phyloP scores from a whole-genome alignment of 495 filamentous ascomycete species.

The Penicillium angulare region DNA sequence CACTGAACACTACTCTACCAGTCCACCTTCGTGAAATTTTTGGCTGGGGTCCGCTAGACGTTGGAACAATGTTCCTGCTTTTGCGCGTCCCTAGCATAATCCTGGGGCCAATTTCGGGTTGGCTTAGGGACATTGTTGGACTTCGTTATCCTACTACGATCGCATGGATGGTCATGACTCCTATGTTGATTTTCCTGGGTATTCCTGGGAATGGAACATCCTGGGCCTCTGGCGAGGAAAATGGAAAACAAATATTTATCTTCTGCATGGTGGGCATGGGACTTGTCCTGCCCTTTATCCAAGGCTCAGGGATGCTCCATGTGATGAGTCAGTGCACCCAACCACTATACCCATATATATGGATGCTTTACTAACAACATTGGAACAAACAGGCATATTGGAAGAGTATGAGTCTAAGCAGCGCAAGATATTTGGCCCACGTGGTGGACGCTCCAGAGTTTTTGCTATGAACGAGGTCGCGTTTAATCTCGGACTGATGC shows the following conservation, averaged over 20 bases:
- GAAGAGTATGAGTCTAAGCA: not conserved
- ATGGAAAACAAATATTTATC: not conserved
- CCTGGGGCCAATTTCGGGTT: slow-evolving; percentile 12
- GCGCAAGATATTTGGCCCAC: not conserved
- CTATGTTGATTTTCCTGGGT: not conserved
- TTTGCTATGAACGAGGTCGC: not conserved
- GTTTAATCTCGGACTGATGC: not conserved
- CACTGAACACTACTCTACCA: slow-evolving; percentile 9
- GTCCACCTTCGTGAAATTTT: slow-evolving; percentile 6
- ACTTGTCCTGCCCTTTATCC: slow-evolving; percentile 7
- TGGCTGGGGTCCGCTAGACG: slow-evolving; percentile 6
- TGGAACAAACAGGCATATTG: not conserved
- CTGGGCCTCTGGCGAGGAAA: not conserved
- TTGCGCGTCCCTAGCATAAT: slow-evolving; percentile 6
- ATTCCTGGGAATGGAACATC: not conserved
- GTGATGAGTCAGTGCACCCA: not conserved
- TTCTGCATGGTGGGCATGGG: slow-evolving; percentile 2
- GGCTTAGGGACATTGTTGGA: slow-evolving; percentile 11
- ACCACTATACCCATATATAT: not conserved
- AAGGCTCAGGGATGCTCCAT: not conserved
- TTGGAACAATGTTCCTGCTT: slow-evolving; percentile 7
- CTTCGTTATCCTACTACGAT: not conserved
- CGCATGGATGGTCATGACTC: not conserved
- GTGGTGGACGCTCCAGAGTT: not conserved
- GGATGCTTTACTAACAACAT: not conserved